A percentile compares a stretch with the other conserved stretches of the same genome.
These are phyloP conservation scores for Myxozyma nipponensis DNA, from an alignment of 805 yeast species.

Conservation along the genomic window DNA sequence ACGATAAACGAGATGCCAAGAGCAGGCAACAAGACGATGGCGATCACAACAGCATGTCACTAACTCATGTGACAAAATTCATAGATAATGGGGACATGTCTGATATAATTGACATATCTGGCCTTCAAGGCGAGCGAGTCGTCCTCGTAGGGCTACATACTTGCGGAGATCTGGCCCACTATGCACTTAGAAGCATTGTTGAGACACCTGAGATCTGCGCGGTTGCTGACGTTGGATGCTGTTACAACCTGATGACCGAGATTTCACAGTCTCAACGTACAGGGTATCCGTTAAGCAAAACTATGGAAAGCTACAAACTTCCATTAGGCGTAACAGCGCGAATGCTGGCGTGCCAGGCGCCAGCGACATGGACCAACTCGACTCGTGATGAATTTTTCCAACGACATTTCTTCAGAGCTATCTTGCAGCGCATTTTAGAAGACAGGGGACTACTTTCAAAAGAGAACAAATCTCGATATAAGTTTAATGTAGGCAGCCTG, in stretches of 20 bases:
- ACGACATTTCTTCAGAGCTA: constrained; percentile 30
- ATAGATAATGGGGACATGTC: constrained; percentile 17
- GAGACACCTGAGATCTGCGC: constrained; percentile 21
- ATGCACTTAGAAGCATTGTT: constrained; percentile 23
- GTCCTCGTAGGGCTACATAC: constrained; percentile 29
- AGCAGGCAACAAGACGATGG: background rate
- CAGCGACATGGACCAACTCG: constrained; percentile 28
- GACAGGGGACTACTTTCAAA: constrained; percentile 16
- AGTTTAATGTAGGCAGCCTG: constrained; percentile 23
- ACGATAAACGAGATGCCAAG: constrained; percentile 14
- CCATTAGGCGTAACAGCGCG: constrained; percentile 24
- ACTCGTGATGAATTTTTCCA: constrained; percentile 24
- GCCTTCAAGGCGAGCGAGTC: constrained; percentile 5
- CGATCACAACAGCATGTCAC: constrained; percentile 2
- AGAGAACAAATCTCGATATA: background rate
- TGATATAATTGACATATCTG: constrained; percentile 11
- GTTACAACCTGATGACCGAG: constrained; percentile 30
- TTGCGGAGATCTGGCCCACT: constrained; percentile 29
- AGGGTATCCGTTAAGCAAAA: constrained; percentile 27
- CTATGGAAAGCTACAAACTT: constrained; percentile 6
- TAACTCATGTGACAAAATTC: constrained; percentile 16
- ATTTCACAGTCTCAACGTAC: constrained; percentile 7
- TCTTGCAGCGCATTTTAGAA: constrained; percentile 24
- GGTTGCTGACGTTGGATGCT: constrained; percentile 31
- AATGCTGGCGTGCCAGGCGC: constrained; percentile 32